Conservation (phyloP, 2,329 filamentous ascomycete species). For the Diaporthe citriasiana region DNA sequence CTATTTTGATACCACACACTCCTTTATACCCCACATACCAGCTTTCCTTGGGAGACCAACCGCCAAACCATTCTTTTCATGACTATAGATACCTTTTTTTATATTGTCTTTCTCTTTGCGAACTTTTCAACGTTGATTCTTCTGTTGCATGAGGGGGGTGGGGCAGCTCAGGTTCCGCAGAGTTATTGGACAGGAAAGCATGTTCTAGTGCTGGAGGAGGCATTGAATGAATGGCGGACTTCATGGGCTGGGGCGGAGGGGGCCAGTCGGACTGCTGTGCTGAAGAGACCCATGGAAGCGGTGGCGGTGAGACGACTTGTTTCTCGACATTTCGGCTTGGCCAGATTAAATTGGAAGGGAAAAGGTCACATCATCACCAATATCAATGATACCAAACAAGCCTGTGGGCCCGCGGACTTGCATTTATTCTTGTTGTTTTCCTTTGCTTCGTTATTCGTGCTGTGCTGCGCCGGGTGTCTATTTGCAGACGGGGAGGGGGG, state of each 20-base stretch:
- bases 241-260: not conserved
- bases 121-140: slow-evolving; percentile 19
- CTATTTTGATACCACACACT: slow-evolving; percentile 42
- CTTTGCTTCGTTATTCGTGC: not conserved
- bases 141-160: slow-evolving; percentile 14
- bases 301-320: not conserved
- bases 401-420: slow-evolving; percentile 24
- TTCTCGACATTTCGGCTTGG: not conserved
- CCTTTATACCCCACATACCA: slow-evolving; percentile 40
- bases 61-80: slow-evolving; percentile 38
- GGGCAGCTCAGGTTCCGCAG: not conserved
- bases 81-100: slow-evolving; percentile 35
- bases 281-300: not conserved
- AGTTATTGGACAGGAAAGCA: not conserved
- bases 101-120: slow-evolving; percentile 6
- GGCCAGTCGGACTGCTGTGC: not conserved
- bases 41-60: slow-evolving; percentile 37
- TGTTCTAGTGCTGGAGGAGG: not conserved
- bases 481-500: not conserved
- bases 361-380: slow-evolving; percentile 19
- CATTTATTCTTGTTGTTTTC: slow-evolving; percentile 16
- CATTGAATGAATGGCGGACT: not conserved
- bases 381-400: slow-evolving; percentile 32
- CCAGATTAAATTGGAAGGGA: not conserved
- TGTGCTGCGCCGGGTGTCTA: not conserved